Evolutionary conservation across 805 yeast species (phyloP), one percentile per base, ranked within the genome.

Genomic region (Candida multigemmis): DNA sequence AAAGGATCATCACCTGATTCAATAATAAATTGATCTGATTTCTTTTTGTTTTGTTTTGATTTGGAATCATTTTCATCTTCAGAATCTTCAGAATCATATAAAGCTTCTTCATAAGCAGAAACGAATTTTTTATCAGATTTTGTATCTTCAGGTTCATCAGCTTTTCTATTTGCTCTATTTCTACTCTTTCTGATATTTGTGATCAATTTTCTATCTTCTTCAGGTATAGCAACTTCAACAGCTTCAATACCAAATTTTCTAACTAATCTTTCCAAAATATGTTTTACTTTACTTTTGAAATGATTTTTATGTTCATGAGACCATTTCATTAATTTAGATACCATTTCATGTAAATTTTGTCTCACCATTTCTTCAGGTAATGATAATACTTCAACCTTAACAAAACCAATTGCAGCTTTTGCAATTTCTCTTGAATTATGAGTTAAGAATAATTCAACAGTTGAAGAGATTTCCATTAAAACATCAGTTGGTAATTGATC

Each of bases 231-330:
- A 28, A 60, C 60, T 46, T 82, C 94, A 27, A 91, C 71, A n/a
- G 63, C 68, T 18, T 87, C 96, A 35, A 73, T 68, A n/a, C 97
- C 96, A 48, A 84, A 85, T 48, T 86, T 77, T 50, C 98, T 74
- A 29, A 89, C 72, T 44, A 91, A 62, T 42, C 97, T 73, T 65
- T 91, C 99, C 36, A 91, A 64, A 29, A 91, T 80, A 47, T 91
- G 96, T 60, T 85, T 84, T 19, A 91, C 89, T 53, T 84, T 89
- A 9, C 87, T 72, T 50, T 84, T 86, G 68, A 91, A 91, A 48
- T 86, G 95, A 25, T 94, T 93, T 46, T 85, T 84, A 55, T 89
- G 96, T 50, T 87, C 96, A 50, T 85, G 91, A 22, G 96, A 84
- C 91, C 96, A 87, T 35, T 76, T 74, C 71, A 91, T 65, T 44